These are phyloP conservation scores for Emmonsiellopsis sp. DNA, from an alignment of 2,329 filamentous ascomycete genomes.

Conservation along the genomic window DNA sequence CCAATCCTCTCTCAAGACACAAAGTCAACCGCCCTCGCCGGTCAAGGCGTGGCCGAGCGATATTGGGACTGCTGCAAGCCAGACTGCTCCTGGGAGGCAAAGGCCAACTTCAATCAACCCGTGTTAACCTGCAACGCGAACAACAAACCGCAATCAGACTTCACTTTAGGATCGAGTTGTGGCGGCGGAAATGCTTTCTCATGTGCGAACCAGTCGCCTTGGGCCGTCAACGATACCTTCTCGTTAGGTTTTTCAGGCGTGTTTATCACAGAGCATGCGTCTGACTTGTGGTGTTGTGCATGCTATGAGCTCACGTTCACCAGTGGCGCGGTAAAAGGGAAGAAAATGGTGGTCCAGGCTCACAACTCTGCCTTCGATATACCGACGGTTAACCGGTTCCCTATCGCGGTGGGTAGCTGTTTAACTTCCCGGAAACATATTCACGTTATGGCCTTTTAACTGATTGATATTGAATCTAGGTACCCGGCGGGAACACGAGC, in stretches of 20 bases:
- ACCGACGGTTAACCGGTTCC: background rate
- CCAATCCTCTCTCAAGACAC: background rate
- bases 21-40: background rate
- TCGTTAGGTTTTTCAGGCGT: background rate
- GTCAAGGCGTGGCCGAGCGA: background rate
- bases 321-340: background rate
- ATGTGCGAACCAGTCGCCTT: background rate
- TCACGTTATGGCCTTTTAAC: background rate
- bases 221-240: slow-evolving; percentile 1
- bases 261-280: background rate
- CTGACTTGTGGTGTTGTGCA: background rate
- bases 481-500: slow-evolving; percentile 1
- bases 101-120: background rate
- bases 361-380: background rate
- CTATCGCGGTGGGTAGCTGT: background rate
- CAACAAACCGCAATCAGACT: background rate
- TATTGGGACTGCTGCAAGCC: slow-evolving; percentile 1
- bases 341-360: slow-evolving; percentile 2
- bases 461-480: background rate
- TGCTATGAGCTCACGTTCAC: slow-evolving; percentile 3
- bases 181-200: background rate
- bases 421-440: background rate
- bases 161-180: background rate
- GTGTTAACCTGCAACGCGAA: background rate
- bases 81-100: background rate